phyloP scores from a whole-genome alignment of 1,139 yeast genomes.

The Hansenula lynferdii region DNA sequence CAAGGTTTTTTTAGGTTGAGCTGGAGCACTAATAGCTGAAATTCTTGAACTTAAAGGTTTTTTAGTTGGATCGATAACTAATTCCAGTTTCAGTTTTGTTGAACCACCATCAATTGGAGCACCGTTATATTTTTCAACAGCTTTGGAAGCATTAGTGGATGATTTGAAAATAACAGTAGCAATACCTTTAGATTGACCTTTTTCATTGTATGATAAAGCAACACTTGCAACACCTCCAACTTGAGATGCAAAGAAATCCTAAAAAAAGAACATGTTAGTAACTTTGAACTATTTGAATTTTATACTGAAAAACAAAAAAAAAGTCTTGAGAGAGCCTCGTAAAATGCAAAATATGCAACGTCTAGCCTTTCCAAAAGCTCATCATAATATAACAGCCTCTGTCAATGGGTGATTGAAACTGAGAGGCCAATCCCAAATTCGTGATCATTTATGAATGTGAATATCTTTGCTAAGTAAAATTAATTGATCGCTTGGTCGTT shows the following conservation, averaged over 20 bases:
- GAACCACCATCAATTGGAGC: conserved; percentile 92
- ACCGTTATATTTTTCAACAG: conserved; percentile 83
- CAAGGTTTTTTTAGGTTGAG: conserved; percentile 10
- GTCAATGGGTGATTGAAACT: no score
- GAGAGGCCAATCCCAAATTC: no score
- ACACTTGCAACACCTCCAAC: conserved; percentile 81
- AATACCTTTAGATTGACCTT: conserved; percentile 88
- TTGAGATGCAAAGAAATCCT: conserved; percentile 88
- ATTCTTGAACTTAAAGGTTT: conserved; percentile 75
- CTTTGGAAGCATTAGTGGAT: conserved; percentile 64
- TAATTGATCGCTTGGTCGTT: no score
- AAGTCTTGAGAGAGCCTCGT: no score
- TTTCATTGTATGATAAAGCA: conserved; percentile 75
- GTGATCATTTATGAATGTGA: no score
- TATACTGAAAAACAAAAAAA: no score
- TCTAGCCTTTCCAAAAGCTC: no score
- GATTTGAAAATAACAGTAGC: conserved; percentile 79
- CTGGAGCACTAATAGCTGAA: conserved; percentile 40
- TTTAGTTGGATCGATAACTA: conserved; percentile 80
- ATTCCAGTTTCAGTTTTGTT: conserved; percentile 71
- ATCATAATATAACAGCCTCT: no score
- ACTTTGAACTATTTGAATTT: conserved; percentile 6
- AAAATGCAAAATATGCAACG: no score
- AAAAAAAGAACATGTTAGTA: conserved; percentile 19
- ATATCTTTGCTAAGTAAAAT: no score